Base-by-base conservation (phyloP, 176 grass and related monocot genomes). In the Oryza coarctata region DNA sequence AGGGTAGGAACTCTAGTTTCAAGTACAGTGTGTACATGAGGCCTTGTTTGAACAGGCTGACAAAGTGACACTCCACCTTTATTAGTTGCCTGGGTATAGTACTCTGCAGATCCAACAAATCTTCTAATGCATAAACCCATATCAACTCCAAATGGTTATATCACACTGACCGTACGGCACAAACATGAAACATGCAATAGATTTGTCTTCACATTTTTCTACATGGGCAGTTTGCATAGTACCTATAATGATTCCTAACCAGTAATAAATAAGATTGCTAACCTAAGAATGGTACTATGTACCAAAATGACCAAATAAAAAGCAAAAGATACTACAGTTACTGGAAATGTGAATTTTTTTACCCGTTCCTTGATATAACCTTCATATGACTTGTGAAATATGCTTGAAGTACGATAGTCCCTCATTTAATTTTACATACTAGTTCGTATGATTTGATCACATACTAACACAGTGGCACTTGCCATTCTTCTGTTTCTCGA, bases 31-130 rank as follows among this genome's bases (percentile, higher is more conserved):
- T 69, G 44, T 28, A 55, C 44, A 36, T 1, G 33, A 57, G 23
- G 38, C 30, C 41, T 25, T 73, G 15, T 26, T 43, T 65, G 57
- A 20, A 23, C 39, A 64, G 28, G 13, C 39, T 33, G 5, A 66
- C n/a, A 74, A 74, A 55, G 50, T 55, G 50, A 55, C 50, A 55
- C 5, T 4, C 13, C 57, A 72, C n/a, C 5, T 47, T 32, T 38
- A 29, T 64, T 63, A 64, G 28, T 72, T 63, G 33, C 62, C 12
- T 70, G 17, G 17, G 14, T 10, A 72, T 29, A 73, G 12, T 27
- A 74, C 0, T 63, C 20, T 64, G 55, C 72, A 73, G 39, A 73
- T 79, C 69, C 38, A 73, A 79, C 39, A 72, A 71, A 79, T n/a
- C 5, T 9, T 85, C 38, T 12, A 15, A 14, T 29, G 33, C 26